These are phyloP conservation scores for Collybia mongolica DNA, from an alignment of 768 basidiomycete species.

Conservation along the genomic window DNA sequence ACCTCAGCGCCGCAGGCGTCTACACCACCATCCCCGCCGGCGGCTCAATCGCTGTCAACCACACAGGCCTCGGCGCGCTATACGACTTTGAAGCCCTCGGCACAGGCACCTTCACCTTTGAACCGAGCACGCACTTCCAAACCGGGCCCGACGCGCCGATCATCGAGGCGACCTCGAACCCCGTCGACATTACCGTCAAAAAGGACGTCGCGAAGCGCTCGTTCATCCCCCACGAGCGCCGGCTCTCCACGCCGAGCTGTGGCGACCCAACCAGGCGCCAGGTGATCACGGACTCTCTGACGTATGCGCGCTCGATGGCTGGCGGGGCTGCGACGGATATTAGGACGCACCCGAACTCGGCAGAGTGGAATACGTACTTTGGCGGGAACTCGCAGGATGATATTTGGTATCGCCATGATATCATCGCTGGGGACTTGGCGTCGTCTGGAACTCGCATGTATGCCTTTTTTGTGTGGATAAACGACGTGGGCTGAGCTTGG, in stretches of 20 bases:
- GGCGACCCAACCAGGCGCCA: too few relatives aligned
- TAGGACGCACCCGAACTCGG: too few relatives aligned
- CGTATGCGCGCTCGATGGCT: too few relatives aligned
- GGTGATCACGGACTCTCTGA: too few relatives aligned
- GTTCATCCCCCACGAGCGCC: background rate
- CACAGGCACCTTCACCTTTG: slow-evolving; percentile 7
- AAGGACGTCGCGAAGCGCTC: slow-evolving; percentile 5
- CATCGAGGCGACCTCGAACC: background rate
- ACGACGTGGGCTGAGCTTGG: too few relatives aligned
- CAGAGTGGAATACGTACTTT: too few relatives aligned
- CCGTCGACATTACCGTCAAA: slow-evolving; percentile 3
- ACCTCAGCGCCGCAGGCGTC: slow-evolving; percentile 2
- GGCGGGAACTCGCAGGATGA: too few relatives aligned
- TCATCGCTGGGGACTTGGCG: too few relatives aligned
- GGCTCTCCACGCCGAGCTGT: slow-evolving; percentile 1
- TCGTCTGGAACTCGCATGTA: too few relatives aligned
- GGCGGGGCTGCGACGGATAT: too few relatives aligned
- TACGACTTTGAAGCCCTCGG: slow-evolving; percentile 8
- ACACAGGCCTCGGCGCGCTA: slow-evolving; percentile 7
- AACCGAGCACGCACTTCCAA: slow-evolving; percentile 1
- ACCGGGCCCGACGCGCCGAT: slow-evolving; percentile 1
- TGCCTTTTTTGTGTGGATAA: too few relatives aligned
- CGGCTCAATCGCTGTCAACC: slow-evolving; percentile 9
- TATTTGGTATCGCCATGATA: too few relatives aligned
- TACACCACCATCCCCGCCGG: slow-evolving; percentile 9